Percentiles rank a stretch among this genome's conserved stretches.
Evolutionary conservation across 1,284 basidiomycete genomes (phyloP).

Genomic region (Trametes versicolor): DNA sequence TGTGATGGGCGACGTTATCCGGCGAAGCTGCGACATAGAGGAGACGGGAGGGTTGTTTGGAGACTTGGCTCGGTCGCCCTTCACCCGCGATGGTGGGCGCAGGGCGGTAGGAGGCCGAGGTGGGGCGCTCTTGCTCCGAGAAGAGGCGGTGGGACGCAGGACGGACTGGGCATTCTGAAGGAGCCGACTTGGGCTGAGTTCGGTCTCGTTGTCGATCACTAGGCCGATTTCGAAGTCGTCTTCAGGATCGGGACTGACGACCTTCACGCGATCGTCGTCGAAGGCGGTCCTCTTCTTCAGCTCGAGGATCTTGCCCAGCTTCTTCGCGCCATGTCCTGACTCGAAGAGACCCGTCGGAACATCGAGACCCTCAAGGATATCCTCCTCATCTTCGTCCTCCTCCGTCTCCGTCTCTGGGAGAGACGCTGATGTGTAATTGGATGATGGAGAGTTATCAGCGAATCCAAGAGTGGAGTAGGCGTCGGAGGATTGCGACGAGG

Average conservation of each 20-base stretch:
- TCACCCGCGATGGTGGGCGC: slow-evolving; percentile 69
- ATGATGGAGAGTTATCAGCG: slow-evolving; percentile 73
- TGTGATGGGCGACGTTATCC: slow-evolving; percentile 48
- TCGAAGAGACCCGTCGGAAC: slow-evolving; percentile 79
- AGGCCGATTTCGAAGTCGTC: slow-evolving; percentile 86
- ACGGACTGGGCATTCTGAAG: slow-evolving; percentile 59
- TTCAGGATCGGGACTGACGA: slow-evolving; percentile 70
- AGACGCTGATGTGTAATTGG: slow-evolving; percentile 73
- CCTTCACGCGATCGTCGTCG: slow-evolving; percentile 58
- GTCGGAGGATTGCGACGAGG: slow-evolving; percentile 84
- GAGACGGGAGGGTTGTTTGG: slow-evolving; percentile 72
- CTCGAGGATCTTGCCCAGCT: slow-evolving; percentile 78
- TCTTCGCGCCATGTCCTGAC: slow-evolving; percentile 69
- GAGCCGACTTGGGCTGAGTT: slow-evolving; percentile 80
- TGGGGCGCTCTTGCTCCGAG: slow-evolving; percentile 62
- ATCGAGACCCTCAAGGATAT: slow-evolving; percentile 81
- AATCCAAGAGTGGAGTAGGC: slow-evolving; percentile 82
- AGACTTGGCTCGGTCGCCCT: slow-evolving; percentile 72
- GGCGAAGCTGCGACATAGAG: slow-evolving; percentile 72
- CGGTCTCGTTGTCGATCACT: slow-evolving; percentile 80
- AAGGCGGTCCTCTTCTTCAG: slow-evolving; percentile 71
- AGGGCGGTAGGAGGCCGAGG: slow-evolving; percentile 54
- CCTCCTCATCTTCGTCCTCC: slow-evolving; percentile 71
- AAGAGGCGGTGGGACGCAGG: slow-evolving; percentile 50
- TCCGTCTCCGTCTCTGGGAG: slow-evolving; percentile 77